Conservation (phyloP, 768 basidiomycete species). For the Holtermanniella nyarrowii region DNA sequence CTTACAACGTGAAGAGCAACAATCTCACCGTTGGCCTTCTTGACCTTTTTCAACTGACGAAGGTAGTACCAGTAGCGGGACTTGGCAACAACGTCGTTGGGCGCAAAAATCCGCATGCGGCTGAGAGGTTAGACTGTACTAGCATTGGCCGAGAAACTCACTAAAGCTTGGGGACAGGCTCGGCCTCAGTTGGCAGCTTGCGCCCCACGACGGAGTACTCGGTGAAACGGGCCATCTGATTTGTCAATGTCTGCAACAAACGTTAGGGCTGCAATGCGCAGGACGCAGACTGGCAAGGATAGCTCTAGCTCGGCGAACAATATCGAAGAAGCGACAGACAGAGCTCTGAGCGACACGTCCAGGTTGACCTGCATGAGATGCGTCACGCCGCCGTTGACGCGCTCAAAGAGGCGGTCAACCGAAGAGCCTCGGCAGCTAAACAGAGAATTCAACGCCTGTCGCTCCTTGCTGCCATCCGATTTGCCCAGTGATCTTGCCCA, state of each 20-base stretch:
- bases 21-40: constrained; percentile 98
- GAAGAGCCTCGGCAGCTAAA: no score
- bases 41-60: constrained; percentile 95
- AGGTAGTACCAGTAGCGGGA: constrained; percentile 99
- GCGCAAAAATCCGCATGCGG: constrained; percentile 98
- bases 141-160: constrained; percentile 8
- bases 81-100: constrained; percentile 97
- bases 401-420: no score
- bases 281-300: no score
- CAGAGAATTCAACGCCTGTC: no score
- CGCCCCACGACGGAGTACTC: constrained; percentile 98
- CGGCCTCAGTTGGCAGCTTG: constrained; percentile 85
- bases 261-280: no score
- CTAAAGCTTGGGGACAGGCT: constrained; percentile 93
- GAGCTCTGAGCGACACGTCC: no score
- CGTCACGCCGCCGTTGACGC: no score
- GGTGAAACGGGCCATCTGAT: constrained; percentile 45
- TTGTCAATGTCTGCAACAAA: constrained; percentile 8
- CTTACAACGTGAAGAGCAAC: constrained; percentile 94
- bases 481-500: no score
- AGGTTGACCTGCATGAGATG: no score
- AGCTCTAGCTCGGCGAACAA: no score
- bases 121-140: constrained; percentile 4
- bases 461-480: no score
- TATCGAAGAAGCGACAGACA: no score